Evolutionary conservation across 2,329 filamentous ascomycete genomes (phyloP).

Genomic region (Trichophyton schoenleinii): DNA sequence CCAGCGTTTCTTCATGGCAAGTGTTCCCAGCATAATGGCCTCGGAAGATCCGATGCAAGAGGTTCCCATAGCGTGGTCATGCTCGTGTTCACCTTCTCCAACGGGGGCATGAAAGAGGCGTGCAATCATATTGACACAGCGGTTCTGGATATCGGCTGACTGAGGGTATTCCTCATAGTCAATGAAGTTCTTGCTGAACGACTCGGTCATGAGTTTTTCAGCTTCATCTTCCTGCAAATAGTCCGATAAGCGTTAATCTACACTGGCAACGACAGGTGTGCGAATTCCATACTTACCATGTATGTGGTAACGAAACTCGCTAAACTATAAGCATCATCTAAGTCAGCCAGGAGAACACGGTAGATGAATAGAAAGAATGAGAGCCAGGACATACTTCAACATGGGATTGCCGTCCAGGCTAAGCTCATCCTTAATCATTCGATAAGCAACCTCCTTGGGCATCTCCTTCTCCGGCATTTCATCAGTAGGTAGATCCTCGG

Average conservation of each 20-base stretch:
- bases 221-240: constrained; percentile 67
- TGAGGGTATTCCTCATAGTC: constrained; percentile 78
- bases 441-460: constrained; percentile 85
- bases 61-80: constrained; percentile 63
- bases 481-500: constrained; percentile 62
- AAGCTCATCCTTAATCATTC: constrained; percentile 91
- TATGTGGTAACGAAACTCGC: constrained; percentile 93
- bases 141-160: constrained; percentile 76
- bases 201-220: constrained; percentile 87
- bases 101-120: constrained; percentile 71
- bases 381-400: constrained; percentile 38
- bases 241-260: not conserved
- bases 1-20: constrained; percentile 95
- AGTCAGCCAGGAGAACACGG: not conserved
- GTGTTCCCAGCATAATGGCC: constrained; percentile 38
- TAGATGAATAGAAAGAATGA: not conserved
- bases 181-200: constrained; percentile 91
- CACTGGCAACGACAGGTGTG: not conserved
- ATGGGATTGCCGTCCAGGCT: constrained; percentile 85
- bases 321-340: constrained; percentile 41
- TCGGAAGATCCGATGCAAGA: constrained; percentile 84
- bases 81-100: constrained; percentile 28
- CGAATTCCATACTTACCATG: constrained; percentile 52
- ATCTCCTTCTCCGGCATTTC: constrained; percentile 86
- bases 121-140: constrained; percentile 83